Percentiles rank a stretch among this genome's conserved stretches.
Evolutionary conservation across 768 basidiomycete species (phyloP).

Genomic region (Trametes villosa): DNA sequence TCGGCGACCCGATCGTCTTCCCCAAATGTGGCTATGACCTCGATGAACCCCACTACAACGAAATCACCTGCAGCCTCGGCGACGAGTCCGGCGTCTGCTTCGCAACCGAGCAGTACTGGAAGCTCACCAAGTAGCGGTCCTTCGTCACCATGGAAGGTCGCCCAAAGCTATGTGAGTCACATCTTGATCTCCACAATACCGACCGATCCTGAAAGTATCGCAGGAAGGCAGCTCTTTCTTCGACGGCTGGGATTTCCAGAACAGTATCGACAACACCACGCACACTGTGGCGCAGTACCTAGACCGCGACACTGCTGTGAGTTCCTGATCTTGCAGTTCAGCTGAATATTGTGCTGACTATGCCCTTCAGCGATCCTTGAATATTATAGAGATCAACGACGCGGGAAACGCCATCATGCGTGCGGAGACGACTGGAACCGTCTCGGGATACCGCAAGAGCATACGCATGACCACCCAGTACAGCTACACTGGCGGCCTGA

Average conservation of each 20-base stretch:
- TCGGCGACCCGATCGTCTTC: not conserved
- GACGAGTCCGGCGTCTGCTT: conserved; percentile 23
- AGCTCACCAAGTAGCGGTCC: conserved; percentile 9
- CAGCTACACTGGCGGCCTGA: conserved; percentile 65
- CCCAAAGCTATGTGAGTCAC: conserved; percentile 57
- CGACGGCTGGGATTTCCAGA: conserved; percentile 78
- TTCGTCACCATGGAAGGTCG: conserved; percentile 48
- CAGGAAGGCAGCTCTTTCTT: conserved; percentile 79
- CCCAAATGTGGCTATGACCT: not conserved
- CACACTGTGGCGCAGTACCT: conserved; percentile 72
- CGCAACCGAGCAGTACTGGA: conserved; percentile 10
- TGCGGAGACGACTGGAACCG: conserved; percentile 80
- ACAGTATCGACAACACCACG: conserved; percentile 68
- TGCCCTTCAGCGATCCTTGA: conserved; percentile 49
- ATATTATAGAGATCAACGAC: conserved; percentile 67
- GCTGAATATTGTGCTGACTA: not conserved
- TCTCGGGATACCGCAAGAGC: conserved; percentile 68
- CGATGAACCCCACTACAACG: too few relatives aligned
- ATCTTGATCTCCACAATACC: too few relatives aligned
- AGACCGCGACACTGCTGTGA: conserved; percentile 61
- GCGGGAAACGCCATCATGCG: conserved; percentile 85
- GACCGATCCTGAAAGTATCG: too few relatives aligned
- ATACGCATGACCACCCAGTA: conserved; percentile 74
- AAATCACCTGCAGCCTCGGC: conserved; percentile 23
- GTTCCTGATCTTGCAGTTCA: conserved; percentile 24